These are phyloP conservation scores for Venturiaceae sp. DNA, from an alignment of 2,329 filamentous ascomycete genomes.

Conservation along the genomic window DNA sequence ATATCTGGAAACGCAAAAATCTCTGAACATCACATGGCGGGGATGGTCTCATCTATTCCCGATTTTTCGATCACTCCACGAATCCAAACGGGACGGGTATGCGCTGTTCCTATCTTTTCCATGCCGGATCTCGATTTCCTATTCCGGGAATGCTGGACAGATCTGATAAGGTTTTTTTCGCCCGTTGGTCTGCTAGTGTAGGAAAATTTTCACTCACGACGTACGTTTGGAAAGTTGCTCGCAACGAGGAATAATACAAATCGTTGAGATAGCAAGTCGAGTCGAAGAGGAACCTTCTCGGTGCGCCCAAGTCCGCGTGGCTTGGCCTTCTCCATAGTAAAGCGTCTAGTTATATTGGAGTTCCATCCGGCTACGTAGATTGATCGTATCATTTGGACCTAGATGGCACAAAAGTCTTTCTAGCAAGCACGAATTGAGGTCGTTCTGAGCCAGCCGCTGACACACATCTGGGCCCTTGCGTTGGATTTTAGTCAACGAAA, in stretches of 20 bases:
- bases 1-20: too few relatives aligned
- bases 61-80: too few relatives aligned
- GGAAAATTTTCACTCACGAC: not conserved
- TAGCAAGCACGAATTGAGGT: not conserved
- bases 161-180: not conserved
- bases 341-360: not conserved
- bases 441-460: not conserved
- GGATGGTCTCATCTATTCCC: too few relatives aligned
- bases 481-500: not conserved
- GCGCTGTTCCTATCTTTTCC: too few relatives aligned
- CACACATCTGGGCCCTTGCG: not conserved
- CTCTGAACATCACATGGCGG: not conserved
- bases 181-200: not conserved
- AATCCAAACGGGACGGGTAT: too few relatives aligned
- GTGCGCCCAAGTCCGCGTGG: not conserved
- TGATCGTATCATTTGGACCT: not conserved
- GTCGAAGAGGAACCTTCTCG: not conserved
- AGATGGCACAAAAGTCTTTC: not conserved
- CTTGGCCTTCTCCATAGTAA: not conserved
- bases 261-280: not conserved
- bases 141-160: not conserved
- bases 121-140: not conserved
- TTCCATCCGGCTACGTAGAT: not conserved
- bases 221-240: not conserved
- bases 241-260: not conserved